Percentiles rank a stretch among this genome's conserved stretches.
Conservation (phyloP, 1,284 basidiomycete species). For the Rhodotorula glutinis region DNA sequence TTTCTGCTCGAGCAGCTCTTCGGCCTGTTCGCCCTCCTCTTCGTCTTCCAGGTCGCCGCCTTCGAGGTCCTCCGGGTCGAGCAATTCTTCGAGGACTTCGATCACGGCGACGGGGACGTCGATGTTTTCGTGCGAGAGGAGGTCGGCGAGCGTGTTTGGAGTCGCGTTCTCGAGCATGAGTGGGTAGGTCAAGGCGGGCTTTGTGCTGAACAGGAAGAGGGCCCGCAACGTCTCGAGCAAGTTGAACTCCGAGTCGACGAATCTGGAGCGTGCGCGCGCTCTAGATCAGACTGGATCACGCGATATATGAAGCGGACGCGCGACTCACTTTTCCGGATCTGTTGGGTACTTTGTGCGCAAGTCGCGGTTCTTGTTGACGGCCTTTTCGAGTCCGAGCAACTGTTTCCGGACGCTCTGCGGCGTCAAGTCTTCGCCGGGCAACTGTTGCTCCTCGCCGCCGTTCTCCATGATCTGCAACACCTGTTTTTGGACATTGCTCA, state of each 20-base stretch:
- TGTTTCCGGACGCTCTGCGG: constrained; percentile 68
- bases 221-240: constrained; percentile 77
- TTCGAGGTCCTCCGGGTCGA: constrained; percentile 51
- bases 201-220: constrained; percentile 82
- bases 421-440: constrained; percentile 64
- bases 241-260: constrained; percentile 97
- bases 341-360: constrained; percentile 78
- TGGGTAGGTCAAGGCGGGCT: constrained; percentile 77
- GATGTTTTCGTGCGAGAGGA: constrained; percentile 79
- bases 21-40: constrained; percentile 67
- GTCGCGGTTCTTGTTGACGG: constrained; percentile 89
- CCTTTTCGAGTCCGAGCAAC: constrained; percentile 77
- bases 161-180: constrained; percentile 77
- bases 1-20: constrained; percentile 49
- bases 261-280: constrained; percentile 56
- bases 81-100: constrained; percentile 86
- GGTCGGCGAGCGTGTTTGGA: constrained; percentile 67
- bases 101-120: constrained; percentile 91
- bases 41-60: not conserved
- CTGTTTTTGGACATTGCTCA: constrained; percentile 84
- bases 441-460: constrained; percentile 45
- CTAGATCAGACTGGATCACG: not conserved
- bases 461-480: constrained; percentile 84
- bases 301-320: not conserved
- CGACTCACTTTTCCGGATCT: constrained; percentile 77